Percentiles rank a stretch among this genome's conserved stretches.
Conservation (phyloP, 768 basidiomycete genomes). For the Suillus variegatus region DNA sequence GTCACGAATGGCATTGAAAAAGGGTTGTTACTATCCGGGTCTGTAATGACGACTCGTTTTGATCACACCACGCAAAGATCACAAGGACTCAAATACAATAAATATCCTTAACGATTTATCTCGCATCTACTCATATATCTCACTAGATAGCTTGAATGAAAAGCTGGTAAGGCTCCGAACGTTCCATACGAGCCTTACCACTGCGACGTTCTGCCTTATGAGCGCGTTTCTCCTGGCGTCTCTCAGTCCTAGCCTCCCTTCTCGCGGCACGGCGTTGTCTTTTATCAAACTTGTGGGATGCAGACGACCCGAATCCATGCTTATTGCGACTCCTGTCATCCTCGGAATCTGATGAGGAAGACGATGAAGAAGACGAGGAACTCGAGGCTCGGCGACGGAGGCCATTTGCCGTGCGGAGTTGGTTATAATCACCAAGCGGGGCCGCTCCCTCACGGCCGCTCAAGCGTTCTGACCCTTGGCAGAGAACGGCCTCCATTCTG, state of each 20-base stretch:
- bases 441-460: constrained; percentile 26
- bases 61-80: neutral
- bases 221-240: constrained; percentile 17
- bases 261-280: constrained; percentile 11
- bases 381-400: constrained; percentile 17
- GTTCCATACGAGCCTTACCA: constrained; percentile 19
- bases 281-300: constrained; percentile 10
- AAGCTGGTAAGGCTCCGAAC: constrained; percentile 23
- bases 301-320: neutral
- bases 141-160: constrained; percentile 15
- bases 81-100: neutral
- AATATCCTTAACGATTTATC: neutral
- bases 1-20: neutral
- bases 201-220: constrained; percentile 16
- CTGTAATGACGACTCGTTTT: neutral
- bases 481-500: constrained; percentile 42
- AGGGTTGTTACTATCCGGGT: neutral
- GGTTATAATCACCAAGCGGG: constrained; percentile 21
- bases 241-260: constrained; percentile 14
- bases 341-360: constrained; percentile 13
- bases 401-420: constrained; percentile 19
- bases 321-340: neutral
- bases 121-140: neutral
- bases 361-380: neutral
- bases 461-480: constrained; percentile 30